Conservation (phyloP, 345 rosid species). For the Euphorbia pulcherrima region DNA sequence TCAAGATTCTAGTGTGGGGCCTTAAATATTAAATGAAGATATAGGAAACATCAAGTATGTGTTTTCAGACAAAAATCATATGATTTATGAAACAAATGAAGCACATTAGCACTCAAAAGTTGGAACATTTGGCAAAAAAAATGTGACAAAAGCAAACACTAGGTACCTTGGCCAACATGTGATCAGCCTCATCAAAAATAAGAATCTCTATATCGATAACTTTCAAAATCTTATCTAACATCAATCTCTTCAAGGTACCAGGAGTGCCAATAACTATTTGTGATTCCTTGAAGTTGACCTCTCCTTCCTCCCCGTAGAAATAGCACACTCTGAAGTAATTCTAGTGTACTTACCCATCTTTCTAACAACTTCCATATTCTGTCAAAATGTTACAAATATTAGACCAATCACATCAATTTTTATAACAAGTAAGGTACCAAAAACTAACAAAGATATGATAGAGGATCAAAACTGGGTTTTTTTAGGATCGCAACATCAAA, state of each 20-base stretch:
- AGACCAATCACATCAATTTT: neutral
- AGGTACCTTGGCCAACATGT: slow-evolving; percentile 81
- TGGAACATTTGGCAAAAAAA: neutral
- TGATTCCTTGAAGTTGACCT: slow-evolving; percentile 41
- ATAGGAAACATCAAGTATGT: slow-evolving; percentile 93
- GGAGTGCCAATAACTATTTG: slow-evolving; percentile 97
- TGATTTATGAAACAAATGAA: too few species aligned
- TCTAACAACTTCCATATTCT: slow-evolving; percentile 87
- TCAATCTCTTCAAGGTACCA: slow-evolving; percentile 82
- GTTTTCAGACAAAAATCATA: slow-evolving; percentile 97
- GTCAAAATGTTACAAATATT: slow-evolving; percentile 13
- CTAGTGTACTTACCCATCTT: slow-evolving; percentile 93
- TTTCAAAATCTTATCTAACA: slow-evolving; percentile 56
- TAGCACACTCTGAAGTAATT: slow-evolving; percentile 65
- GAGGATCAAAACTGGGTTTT: too few species aligned
- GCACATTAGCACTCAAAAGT: neutral
- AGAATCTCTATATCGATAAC: slow-evolving; percentile 55
- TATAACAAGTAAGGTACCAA: too few species aligned
- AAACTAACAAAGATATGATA: too few species aligned
- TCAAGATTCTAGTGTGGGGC: slow-evolving; percentile 92
- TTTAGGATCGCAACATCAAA: too few species aligned
- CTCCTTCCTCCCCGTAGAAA: slow-evolving; percentile 56
- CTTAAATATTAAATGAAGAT: slow-evolving; percentile 93
- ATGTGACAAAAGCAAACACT: neutral
- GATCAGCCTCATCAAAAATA: slow-evolving; percentile 98